These are phyloP conservation scores for Calamus simplicifolius DNA, from an alignment of 176 grass and related monocot genomes.

Conservation along the genomic window DNA sequence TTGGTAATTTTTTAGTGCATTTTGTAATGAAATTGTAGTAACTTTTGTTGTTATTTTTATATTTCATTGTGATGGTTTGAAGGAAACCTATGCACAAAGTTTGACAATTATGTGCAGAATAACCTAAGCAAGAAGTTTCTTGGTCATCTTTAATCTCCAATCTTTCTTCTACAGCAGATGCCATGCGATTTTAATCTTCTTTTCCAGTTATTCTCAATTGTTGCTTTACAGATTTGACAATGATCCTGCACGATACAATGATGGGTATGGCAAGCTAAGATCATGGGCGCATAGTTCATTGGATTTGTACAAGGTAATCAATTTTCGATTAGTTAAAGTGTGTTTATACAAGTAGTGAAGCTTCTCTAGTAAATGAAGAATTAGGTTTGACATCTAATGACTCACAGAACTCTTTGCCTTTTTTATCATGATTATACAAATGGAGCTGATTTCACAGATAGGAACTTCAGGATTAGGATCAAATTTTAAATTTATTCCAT, in stretches of 20 bases:
- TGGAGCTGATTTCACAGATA: too few relatives aligned
- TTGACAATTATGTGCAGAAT: too few relatives aligned
- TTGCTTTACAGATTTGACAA: conserved; percentile 51
- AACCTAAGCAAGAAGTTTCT: conserved; percentile 6
- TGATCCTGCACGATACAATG: conserved; percentile 50
- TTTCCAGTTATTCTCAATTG: conserved; percentile 9
- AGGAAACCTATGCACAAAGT: background rate
- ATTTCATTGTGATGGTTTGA: too few relatives aligned
- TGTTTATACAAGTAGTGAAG: background rate
- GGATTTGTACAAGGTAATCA: conserved; percentile 86
- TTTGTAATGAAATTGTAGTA: too few relatives aligned
- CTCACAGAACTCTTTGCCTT: too few relatives aligned
- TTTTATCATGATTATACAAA: too few relatives aligned
- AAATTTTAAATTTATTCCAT: too few relatives aligned
- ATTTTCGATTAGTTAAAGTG: background rate
- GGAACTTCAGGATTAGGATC: too few relatives aligned
- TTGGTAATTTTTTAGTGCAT: too few relatives aligned
- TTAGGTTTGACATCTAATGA: too few relatives aligned
- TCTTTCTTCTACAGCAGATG: background rate
- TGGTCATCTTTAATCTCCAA: background rate
- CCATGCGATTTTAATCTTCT: background rate
- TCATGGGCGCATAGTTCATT: conserved; percentile 90
- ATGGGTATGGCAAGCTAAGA: conserved; percentile 74
- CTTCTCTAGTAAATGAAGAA: too few relatives aligned
- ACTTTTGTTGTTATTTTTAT: too few relatives aligned